These are phyloP conservation scores for Citrullus amarus DNA, from an alignment of 306 rosid genomes.

Conservation along the genomic window DNA sequence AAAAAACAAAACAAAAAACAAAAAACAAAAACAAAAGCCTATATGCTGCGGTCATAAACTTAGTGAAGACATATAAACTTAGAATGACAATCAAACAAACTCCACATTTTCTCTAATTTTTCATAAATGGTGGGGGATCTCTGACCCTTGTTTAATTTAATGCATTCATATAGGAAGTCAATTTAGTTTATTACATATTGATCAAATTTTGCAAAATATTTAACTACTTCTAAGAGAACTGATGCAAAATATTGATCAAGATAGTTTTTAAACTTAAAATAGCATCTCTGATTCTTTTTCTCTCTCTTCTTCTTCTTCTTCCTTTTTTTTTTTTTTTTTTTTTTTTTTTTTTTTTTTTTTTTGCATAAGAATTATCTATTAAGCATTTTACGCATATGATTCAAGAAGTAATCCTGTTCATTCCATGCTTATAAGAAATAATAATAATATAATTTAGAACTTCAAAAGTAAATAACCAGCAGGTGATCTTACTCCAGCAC, in stretches of 20 bases:
- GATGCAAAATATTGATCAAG: neutral
- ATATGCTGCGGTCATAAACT: no score
- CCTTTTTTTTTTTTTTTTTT: neutral
- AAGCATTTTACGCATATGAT: neutral
- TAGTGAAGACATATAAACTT: neutral
- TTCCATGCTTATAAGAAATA: neutral
- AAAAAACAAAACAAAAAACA: neutral
- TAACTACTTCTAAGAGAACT: neutral
- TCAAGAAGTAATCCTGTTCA: neutral
- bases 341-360: neutral
- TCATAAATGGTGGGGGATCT: neutral
- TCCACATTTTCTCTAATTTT: neutral
- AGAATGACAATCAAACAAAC: neutral
- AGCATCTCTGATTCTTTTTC: neutral
- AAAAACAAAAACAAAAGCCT: no score
- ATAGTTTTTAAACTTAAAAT: neutral
- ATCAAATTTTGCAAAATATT: neutral
- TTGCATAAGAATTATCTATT: neutral
- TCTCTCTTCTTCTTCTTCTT: no score
- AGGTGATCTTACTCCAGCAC: conserved; percentile 47
- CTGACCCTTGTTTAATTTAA: neutral
- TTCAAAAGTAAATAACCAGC: neutral
- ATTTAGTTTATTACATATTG: neutral
- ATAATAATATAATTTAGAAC: neutral
- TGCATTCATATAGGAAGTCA: neutral